phyloP scores from a whole-genome alignment of 2,329 filamentous ascomycete genomes.

The Diaporthe vaccinii region DNA sequence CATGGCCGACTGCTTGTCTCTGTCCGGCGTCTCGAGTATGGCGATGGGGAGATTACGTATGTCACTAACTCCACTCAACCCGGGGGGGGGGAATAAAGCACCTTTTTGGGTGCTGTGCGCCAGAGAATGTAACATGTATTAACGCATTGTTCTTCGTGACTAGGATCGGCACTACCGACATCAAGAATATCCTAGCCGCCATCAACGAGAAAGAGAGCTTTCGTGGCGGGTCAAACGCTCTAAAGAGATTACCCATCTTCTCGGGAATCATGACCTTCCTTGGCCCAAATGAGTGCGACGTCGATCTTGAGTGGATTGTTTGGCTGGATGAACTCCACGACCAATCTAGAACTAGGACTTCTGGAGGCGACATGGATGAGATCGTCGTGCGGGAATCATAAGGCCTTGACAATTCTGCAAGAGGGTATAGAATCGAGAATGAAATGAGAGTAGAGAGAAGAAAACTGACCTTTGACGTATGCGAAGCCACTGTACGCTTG shows the following conservation, averaged over 20 bases:
- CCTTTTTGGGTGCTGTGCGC: too few species aligned
- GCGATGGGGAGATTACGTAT: not conserved
- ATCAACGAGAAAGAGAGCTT: not conserved
- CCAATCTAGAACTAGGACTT: not conserved
- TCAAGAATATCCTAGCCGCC: not conserved
- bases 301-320: not conserved
- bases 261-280: not conserved
- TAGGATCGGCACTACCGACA: not conserved
- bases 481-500: too few species aligned
- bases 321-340: not conserved
- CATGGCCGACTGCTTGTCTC: slow-evolving; percentile 11
- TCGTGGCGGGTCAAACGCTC: not conserved
- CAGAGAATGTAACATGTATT: too few species aligned
- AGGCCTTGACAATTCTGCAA: too few species aligned
- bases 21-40: not conserved
- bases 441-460: not conserved
- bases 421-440: not conserved
- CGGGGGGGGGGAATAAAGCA: too few species aligned
- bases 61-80: not conserved
- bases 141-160: not conserved
- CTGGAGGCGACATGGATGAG: not conserved
- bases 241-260: not conserved
- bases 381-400: not conserved
- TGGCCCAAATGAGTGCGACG: not conserved
- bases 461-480: too few species aligned